Base-by-base conservation (phyloP, 225 moss, liverwort and hornwort genomes). In the Asterella californica region DNA sequence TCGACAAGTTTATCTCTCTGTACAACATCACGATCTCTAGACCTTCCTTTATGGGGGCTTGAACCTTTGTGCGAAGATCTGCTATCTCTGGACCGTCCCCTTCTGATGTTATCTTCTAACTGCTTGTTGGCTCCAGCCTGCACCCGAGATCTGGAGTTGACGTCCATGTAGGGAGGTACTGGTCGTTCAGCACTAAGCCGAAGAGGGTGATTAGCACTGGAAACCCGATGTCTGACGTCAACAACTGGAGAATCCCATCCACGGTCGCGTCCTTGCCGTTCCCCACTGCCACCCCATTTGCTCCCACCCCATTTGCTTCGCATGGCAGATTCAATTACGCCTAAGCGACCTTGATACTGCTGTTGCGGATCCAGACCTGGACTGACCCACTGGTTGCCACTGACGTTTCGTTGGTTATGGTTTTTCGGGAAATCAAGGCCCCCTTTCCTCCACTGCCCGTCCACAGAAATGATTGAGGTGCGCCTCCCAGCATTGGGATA, bases 221-320 rank as follows among this genome's bases (percentile, higher is more conserved):
- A 2, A 48, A 1, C 24, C 4, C 37, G 75, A 9, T 64, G 64
- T 45, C 42, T 77, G 46, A 37, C 30, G 19, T 64, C 2, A 10
- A 29, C 25, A 18, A 24, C 45, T 47, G n/a, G 64, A 46, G 27
- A 8, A 64, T 77, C 64, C 77, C 63, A 77, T 63, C 29, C 64
- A 17, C 63, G 27, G 22, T 38, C 77, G 47, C 45, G 64, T 63
- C 63, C 64, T 48, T 64, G 46, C 77, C 77, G n/a, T n/a, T 76
- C 60, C 27, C 76, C 76, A 60, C n/a, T 38, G 10, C 76, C 74
- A 53, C 25, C 34, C 76, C 76, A 64, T 64, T 47, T 77, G 30
- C 27, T 54, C 4, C 76, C 74, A 53, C 25, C 34, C 76, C 76
- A 64, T 64, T 47, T 77, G 30, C 27, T 54, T 3, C 6, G 24